Percentiles rank a stretch among this genome's conserved stretches.
These are phyloP conservation scores for Phialophora macrospora DNA, from an alignment of 2,329 filamentous ascomycete species.

Conservation along the genomic window DNA sequence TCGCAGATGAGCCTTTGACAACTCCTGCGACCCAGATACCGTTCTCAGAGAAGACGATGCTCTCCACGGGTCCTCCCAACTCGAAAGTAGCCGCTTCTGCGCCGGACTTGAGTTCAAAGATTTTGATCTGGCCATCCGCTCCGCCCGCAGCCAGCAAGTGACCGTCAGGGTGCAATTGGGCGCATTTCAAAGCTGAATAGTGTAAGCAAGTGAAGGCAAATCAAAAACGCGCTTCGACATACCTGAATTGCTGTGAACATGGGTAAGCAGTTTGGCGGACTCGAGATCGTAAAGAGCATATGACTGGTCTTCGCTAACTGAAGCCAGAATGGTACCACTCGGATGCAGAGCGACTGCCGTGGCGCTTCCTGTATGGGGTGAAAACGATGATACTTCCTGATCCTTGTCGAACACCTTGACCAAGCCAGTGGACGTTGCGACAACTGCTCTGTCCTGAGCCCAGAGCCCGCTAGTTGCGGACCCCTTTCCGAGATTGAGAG, in stretches of 20 bases:
- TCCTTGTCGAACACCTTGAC: constrained; percentile 78
- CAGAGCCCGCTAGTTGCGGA: constrained; percentile 69
- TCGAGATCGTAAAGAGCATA: constrained; percentile 85
- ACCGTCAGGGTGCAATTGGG: constrained; percentile 94
- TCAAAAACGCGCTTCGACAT: constrained; percentile 48
- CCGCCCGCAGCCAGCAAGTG: constrained; percentile 87
- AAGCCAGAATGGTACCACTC: constrained; percentile 79
- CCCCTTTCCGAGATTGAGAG: constrained; percentile 53
- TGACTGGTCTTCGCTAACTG: constrained; percentile 88
- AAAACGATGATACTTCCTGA: constrained; percentile 69
- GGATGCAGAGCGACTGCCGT: constrained; percentile 82
- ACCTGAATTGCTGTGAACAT: constrained; percentile 81
- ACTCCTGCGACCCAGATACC: constrained; percentile 92
- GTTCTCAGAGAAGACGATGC: constrained; percentile 89
- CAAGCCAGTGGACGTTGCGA: constrained; percentile 74
- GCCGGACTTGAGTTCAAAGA: constrained; percentile 85
- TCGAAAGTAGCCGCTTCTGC: constrained; percentile 76
- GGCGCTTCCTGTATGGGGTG: constrained; percentile 81
- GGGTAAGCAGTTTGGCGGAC: constrained; percentile 70
- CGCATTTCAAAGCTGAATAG: constrained; percentile 69
- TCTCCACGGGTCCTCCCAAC: constrained; percentile 67
- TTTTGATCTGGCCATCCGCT: constrained; percentile 77
- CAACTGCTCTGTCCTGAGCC: constrained; percentile 68
- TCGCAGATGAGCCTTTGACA: constrained; percentile 74
- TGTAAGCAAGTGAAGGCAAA: constrained; percentile 24